Percentiles rank a stretch among this genome's conserved stretches.
Evolutionary conservation across 179 eudicot genomes (phyloP).

Genomic region (Pouteria campechiana): DNA sequence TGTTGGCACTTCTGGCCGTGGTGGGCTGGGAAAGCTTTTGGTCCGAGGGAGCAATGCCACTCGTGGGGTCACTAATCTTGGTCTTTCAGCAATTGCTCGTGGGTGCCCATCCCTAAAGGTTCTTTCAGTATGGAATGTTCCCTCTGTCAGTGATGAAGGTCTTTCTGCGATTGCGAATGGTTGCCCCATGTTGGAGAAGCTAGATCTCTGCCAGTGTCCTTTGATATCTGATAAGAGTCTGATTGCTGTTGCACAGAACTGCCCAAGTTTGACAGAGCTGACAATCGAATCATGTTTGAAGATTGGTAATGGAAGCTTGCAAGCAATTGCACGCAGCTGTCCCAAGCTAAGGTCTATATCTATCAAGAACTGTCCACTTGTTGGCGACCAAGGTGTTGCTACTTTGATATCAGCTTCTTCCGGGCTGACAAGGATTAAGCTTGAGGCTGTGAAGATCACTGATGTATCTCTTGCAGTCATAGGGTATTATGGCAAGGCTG

Average conservation of each 20-base stretch:
- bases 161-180: conserved; percentile 61
- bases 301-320: conserved; percentile 48
- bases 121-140: conserved; percentile 57
- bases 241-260: conserved; percentile 43
- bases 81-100: conserved; percentile 61
- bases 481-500: conserved; percentile 52
- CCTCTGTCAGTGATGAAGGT: conserved; percentile 68
- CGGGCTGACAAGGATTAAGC: conserved; percentile 41
- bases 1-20: conserved; percentile 57
- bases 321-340: conserved; percentile 55
- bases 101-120: conserved; percentile 64
- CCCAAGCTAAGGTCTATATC: conserved; percentile 39
- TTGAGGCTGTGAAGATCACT: conserved; percentile 49
- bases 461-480: conserved; percentile 72
- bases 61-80: conserved; percentile 50
- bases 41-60: conserved; percentile 39
- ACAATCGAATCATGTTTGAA: conserved; percentile 47
- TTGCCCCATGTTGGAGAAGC: conserved; percentile 58
- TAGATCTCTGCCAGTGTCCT: conserved; percentile 57
- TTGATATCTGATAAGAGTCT: conserved; percentile 48
- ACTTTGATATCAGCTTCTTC: conserved; percentile 43
- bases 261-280: conserved; percentile 40
- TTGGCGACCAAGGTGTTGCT: conserved; percentile 74
- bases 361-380: conserved; percentile 50
- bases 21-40: conserved; percentile 76